Conservation (phyloP, 2,329 filamentous ascomycete species). For the Hymenoscyphus fraxineus region DNA sequence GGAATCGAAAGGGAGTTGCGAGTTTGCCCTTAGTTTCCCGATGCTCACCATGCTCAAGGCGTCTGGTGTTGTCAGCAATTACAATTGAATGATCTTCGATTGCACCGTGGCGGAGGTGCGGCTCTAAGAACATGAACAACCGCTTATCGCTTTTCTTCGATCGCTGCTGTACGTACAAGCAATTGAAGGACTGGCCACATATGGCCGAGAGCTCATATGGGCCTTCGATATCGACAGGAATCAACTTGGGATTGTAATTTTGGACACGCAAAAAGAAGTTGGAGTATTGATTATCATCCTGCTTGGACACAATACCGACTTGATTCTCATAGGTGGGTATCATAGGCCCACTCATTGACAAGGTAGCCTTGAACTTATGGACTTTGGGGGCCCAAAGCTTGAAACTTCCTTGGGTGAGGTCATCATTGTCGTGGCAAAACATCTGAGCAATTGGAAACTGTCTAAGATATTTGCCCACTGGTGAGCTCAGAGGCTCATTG, state of each 20-base stretch:
- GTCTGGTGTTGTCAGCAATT: conserved; percentile 48
- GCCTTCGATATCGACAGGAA: conserved; percentile 44
- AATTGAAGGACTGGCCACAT: conserved; percentile 51
- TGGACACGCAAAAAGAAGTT: conserved; percentile 39
- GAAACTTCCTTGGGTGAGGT: conserved; percentile 42
- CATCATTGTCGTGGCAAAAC: conserved; percentile 32
- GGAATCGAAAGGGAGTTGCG: conserved; percentile 43
- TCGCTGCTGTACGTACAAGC: background rate
- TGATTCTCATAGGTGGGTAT: conserved; percentile 21
- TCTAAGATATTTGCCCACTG: conserved; percentile 39
- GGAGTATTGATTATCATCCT: conserved; percentile 37
- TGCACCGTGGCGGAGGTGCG: conserved; percentile 43
- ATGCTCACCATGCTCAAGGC: conserved; percentile 43
- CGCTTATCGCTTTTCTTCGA: conserved; percentile 13
- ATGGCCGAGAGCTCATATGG: conserved; percentile 47
- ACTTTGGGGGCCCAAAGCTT: conserved; percentile 41
- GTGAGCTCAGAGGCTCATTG: conserved; percentile 32
- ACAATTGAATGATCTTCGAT: conserved; percentile 49
- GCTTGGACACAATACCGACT: conserved; percentile 17
- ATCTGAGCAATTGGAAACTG: conserved; percentile 46
- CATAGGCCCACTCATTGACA: conserved; percentile 36
- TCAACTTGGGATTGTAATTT: conserved; percentile 29
- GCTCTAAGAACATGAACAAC: conserved; percentile 57
- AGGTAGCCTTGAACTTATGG: conserved; percentile 33
- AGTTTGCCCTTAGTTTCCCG: conserved; percentile 46